Conservation (phyloP, 179 eudicot species). For the Sideroxylon spinosum region DNA sequence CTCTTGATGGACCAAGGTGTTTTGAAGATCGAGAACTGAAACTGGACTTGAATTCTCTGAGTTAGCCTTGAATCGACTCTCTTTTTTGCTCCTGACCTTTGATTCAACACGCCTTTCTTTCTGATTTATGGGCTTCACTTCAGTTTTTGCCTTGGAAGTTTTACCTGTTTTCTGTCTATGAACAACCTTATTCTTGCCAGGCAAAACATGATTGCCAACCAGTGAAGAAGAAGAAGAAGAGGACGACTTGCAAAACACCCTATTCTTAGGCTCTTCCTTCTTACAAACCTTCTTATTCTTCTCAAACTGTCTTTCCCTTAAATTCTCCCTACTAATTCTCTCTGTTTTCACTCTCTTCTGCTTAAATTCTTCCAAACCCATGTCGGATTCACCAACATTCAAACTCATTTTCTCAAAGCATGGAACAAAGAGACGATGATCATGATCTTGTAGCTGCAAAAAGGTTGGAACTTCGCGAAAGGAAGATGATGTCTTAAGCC, state of each 20-base stretch:
- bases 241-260: background rate
- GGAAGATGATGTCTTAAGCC: slow-evolving; percentile 40
- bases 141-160: background rate
- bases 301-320: background rate
- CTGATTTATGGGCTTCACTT: background rate
- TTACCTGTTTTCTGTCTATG: background rate
- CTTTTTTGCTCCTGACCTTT: background rate
- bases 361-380: slow-evolving; percentile 10
- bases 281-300: background rate
- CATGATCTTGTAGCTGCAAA: background rate
- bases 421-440: slow-evolving; percentile 1
- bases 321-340: background rate
- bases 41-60: slow-evolving; percentile 3
- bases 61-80: background rate
- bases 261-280: background rate
- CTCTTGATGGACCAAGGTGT: background rate
- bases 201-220: background rate
- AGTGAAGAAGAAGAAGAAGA: background rate
- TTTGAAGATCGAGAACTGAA: background rate
- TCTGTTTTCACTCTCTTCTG: background rate
- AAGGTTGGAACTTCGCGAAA: slow-evolving; percentile 33
- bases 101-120: background rate
- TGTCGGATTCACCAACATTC: background rate
- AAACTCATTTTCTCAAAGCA: slow-evolving; percentile 7
- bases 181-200: background rate